Percentiles rank a stretch among this genome's conserved stretches.
phyloP scores from a whole-genome alignment of 2,329 filamentous ascomycete species.

The Pyrenophora tritici-repentis region DNA sequence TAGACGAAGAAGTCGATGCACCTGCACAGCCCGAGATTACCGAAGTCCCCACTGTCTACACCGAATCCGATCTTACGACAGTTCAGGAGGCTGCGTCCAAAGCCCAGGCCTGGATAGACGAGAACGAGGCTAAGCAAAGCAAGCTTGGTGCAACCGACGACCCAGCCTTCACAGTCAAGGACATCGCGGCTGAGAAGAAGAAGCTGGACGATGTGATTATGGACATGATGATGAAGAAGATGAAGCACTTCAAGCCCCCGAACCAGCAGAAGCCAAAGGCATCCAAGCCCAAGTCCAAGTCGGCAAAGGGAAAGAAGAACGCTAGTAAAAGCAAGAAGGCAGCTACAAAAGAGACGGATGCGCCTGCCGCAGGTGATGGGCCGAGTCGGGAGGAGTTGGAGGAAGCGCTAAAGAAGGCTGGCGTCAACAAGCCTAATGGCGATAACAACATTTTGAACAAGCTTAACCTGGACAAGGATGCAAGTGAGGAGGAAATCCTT shows the following conservation, averaged over 20 bases:
- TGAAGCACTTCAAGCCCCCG: constrained; percentile 52
- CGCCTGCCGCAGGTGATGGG: constrained; percentile 24
- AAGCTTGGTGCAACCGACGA: constrained; percentile 63
- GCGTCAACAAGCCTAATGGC: constrained; percentile 23
- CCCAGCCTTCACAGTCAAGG: constrained; percentile 73
- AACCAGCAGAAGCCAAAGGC: constrained; percentile 47
- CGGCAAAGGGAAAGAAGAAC: constrained; percentile 21
- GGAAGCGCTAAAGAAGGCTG: constrained; percentile 40
- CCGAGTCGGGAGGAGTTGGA: constrained; percentile 39
- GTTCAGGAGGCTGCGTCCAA: constrained; percentile 67
- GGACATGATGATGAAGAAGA: constrained; percentile 68
- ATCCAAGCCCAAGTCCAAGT: constrained; percentile 24
- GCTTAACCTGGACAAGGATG: constrained; percentile 29
- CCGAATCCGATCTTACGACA: constrained; percentile 69
- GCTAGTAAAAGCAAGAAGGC: constrained; percentile 23
- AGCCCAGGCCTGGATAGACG: constrained; percentile 73
- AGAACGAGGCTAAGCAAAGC: constrained; percentile 66
- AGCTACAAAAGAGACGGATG: constrained; percentile 31
- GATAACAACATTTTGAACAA: constrained; percentile 30
- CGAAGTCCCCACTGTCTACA: constrained; percentile 63
- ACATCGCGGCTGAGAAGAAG: constrained; percentile 66
- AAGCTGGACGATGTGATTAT: constrained; percentile 73
- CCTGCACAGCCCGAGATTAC: constrained; percentile 34
- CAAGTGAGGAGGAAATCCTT: constrained; percentile 52
- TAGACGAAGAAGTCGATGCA: constrained; percentile 76